Evolutionary conservation across 2,329 filamentous ascomycete species (phyloP).

Genomic region (Clonostachys rhizophaga): DNA sequence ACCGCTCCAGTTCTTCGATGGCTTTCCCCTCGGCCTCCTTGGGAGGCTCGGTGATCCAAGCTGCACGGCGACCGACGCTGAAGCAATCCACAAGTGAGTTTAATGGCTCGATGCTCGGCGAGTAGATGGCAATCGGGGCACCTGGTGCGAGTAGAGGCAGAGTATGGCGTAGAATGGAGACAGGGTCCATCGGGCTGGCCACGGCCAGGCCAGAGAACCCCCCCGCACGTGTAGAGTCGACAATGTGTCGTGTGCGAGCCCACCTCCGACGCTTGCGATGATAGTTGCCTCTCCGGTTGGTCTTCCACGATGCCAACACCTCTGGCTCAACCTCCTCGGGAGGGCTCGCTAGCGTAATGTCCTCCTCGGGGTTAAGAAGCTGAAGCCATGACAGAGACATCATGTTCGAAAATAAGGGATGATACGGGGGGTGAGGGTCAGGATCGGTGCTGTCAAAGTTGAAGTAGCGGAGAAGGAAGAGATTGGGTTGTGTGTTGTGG

Average conservation of each 20-base stretch:
- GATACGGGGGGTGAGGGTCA: conserved; percentile 50
- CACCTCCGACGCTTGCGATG: conserved; percentile 85
- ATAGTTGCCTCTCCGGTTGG: conserved; percentile 77
- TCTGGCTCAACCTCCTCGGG: conserved; percentile 56
- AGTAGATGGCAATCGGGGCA: conserved; percentile 82
- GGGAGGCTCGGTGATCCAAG: conserved; percentile 59
- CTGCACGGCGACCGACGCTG: conserved; percentile 71
- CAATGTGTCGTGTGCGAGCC: conserved; percentile 65
- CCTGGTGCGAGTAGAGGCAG: conserved; percentile 81
- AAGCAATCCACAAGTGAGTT: conserved; percentile 78
- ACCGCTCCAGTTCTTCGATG: conserved; percentile 45
- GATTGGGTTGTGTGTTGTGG: conserved; percentile 79
- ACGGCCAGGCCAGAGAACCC: conserved; percentile 81
- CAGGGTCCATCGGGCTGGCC: conserved; percentile 76
- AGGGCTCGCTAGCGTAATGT: conserved; percentile 66
- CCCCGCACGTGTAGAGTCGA: conserved; percentile 70
- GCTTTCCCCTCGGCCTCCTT: conserved; percentile 36
- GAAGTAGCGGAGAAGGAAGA: conserved; percentile 85
- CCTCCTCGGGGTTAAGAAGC: conserved; percentile 70
- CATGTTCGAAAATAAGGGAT: conserved; percentile 79
- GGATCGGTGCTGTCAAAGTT: conserved; percentile 70
- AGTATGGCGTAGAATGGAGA: conserved; percentile 67
- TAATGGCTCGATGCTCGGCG: conserved; percentile 74
- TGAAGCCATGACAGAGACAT: conserved; percentile 90
- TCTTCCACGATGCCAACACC: conserved; percentile 67